Base-by-base conservation (phyloP, 768 basidiomycete genomes). In the Coprinopsis strossmayeri region DNA sequence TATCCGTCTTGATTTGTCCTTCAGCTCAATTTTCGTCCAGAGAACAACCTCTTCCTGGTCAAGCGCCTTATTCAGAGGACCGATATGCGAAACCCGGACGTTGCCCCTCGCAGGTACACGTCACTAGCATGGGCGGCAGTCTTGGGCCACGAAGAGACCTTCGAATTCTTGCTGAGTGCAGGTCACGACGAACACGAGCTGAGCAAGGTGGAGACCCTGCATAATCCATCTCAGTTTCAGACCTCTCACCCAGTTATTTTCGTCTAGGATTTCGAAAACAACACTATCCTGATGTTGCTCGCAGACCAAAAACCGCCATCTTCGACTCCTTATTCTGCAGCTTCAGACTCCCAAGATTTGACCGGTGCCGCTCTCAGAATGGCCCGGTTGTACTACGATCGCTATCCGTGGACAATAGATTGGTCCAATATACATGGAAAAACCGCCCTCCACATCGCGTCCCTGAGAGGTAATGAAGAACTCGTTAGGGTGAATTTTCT, bases 161-260 rank as follows among this genome's bases (percentile, higher is more conserved):
- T 95, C 56, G 92, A 96, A 59, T 96, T 85, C 66, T 72, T 97
- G 47, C 71, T 95, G 45, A 78, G 73, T 53, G 81, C 77, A 18
- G 91, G 91, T 26, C 94, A 96, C 62, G 94, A 97, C 62, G 93
- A 97, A 60, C 84, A 88, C 49, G 94, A 97, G 64, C 70, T 92
- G 52, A 93, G 87, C 67, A 81, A 81, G 75, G 94, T 93, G 61
- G 58, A 84, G 71, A 38, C 51, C 30, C 39, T 50, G 32, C 43
- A 27, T 24, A 11, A 45, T 41, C 17, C 49, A 34, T 13, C 26
- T 27, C 30, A 32, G 17, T 34, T 28, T 37, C 42, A 17, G n/a
- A n/a, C n/a, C n/a, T n/a, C n/a, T n/a, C n/a, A n/a, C n/a, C n/a
- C n/a, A n/a, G n/a, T n/a, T n/a, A n/a, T n/a, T n/a, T n/a, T n/a